Percentiles rank a stretch among this genome's conserved stretches.
Conservation (phyloP, 495 filamentous ascomycete genomes). For the Parathielavia appendiculata region DNA sequence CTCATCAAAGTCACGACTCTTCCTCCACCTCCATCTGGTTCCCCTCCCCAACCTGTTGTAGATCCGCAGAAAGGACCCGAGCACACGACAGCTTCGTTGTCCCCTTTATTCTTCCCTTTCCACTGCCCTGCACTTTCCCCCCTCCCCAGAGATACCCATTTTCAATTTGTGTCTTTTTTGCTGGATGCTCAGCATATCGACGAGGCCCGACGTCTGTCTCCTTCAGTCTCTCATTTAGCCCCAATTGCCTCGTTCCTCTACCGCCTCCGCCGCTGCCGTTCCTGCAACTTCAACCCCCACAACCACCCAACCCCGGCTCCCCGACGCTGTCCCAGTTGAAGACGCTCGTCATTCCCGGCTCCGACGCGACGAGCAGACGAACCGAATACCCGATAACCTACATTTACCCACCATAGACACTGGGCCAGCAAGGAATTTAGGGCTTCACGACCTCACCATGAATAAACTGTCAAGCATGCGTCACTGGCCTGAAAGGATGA, state of each 20-base stretch:
- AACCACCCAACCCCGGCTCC: background rate
- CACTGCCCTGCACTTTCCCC: slow-evolving; percentile 6
- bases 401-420: background rate
- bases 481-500: slow-evolving; percentile 93
- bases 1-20: slow-evolving; percentile 28
- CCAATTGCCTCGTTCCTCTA: slow-evolving; percentile 22
- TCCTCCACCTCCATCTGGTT: slow-evolving; percentile 34
- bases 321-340: background rate
- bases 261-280: slow-evolving; percentile 15
- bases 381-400: background rate
- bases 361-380: background rate
- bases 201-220: slow-evolving; percentile 16
- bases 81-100: slow-evolving; percentile 35
- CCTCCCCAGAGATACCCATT: slow-evolving; percentile 30
- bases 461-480: slow-evolving; percentile 93
- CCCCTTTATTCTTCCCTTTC: slow-evolving; percentile 26
- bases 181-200: slow-evolving; percentile 26
- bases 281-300: background rate
- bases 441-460: slow-evolving; percentile 51
- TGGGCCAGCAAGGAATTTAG: slow-evolving; percentile 1
- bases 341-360: background rate
- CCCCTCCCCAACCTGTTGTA: slow-evolving; percentile 31
- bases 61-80: slow-evolving; percentile 34
- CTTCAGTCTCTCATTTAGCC: slow-evolving; percentile 30
- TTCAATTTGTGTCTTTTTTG: slow-evolving; percentile 23